Evolutionary conservation across 164 flowering plant genomes (phyloP), one percentile per base, ranked within the genome.

Genomic region (Stephania japonica): DNA sequence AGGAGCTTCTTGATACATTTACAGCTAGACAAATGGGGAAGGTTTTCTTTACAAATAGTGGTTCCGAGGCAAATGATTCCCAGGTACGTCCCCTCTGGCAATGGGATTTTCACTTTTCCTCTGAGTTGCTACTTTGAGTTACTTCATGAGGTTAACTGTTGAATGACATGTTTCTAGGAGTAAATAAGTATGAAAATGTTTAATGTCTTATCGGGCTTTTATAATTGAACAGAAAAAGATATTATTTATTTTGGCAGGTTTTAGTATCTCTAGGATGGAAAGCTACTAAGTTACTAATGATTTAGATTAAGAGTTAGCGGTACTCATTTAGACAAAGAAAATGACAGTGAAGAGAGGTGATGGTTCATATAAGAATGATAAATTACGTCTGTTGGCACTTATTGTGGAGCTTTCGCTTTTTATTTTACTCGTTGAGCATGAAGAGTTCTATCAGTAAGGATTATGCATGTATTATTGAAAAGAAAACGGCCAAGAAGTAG

Each of bases 41-140:
- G 78, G 97, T 64, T 8, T 91, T 95, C 78, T 95, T 95, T 82
- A 85, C 95, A 44, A 95, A 95, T 65, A 95, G 98, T 81, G 99
- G 99, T 73, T 95, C 99, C 56, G 98, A 95, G 82, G 99, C 98
- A 77, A 95, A 93, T 82, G 99, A 93, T 81, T 76, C 94, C 53
- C 99, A 95, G 97, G 98, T 91, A 67, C 16, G 73, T 67, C 26
- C 6, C 5, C 18, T 62, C 8, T 63, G 16, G 23, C 6, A 23
- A 50, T 53, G 14, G 61, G 3, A 18, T 8, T 11, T 25, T 42
- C 26, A 24, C 12, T 24, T 42, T 3, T 62, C 24, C 18, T 12
- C 16, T 47, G 7, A 66, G 26, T 6, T 53, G 11, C 12, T 13
- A 4, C 56, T 32, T 71, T 11, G 12, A 21, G 25, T 66, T 49